Conservation (phyloP, 805 yeast species). For the Vanderwaltozyma yarrowii region DNA sequence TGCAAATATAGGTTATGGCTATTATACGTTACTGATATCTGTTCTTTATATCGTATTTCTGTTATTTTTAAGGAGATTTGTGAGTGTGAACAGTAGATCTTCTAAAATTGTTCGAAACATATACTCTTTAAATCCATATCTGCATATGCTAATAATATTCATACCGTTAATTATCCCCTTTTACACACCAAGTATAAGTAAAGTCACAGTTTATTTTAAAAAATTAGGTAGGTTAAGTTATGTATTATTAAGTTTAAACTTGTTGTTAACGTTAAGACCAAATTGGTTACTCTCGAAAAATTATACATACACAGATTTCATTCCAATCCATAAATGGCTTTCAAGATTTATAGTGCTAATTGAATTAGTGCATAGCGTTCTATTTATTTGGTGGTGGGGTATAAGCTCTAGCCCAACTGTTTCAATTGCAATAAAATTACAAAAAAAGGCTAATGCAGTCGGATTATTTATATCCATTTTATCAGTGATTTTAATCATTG, state of each 20-base stretch:
- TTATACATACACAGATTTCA: slow-evolving; percentile 39
- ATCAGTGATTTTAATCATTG: slow-evolving; percentile 30
- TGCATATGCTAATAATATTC: slow-evolving; percentile 29
- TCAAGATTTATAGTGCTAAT: slow-evolving; percentile 44
- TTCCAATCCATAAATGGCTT: slow-evolving; percentile 61
- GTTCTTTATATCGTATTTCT: slow-evolving; percentile 32
- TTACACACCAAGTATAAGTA: slow-evolving; percentile 15
- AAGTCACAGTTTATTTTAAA: slow-evolving; percentile 31
- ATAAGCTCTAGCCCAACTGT: slow-evolving; percentile 29
- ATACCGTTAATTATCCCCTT: slow-evolving; percentile 29
- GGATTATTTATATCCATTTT: slow-evolving; percentile 40
- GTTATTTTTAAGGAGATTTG: slow-evolving; percentile 25
- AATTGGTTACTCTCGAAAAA: slow-evolving; percentile 36
- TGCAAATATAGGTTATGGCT: slow-evolving; percentile 54
- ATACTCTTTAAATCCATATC: slow-evolving; percentile 25
- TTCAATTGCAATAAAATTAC: slow-evolving; percentile 27
- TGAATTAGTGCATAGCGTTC: slow-evolving; percentile 41
- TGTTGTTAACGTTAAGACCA: slow-evolving; percentile 48
- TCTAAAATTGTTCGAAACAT: slow-evolving; percentile 29
- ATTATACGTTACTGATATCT: slow-evolving; percentile 36
- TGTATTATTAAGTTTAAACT: slow-evolving; percentile 46
- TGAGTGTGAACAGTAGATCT: slow-evolving; percentile 31
- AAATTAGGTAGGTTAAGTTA: slow-evolving; percentile 55
- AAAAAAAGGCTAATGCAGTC: slow-evolving; percentile 32
- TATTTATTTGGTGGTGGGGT: slow-evolving; percentile 42